Conservation (phyloP, 345 rosid species). For the Passiflora organensis region DNA sequence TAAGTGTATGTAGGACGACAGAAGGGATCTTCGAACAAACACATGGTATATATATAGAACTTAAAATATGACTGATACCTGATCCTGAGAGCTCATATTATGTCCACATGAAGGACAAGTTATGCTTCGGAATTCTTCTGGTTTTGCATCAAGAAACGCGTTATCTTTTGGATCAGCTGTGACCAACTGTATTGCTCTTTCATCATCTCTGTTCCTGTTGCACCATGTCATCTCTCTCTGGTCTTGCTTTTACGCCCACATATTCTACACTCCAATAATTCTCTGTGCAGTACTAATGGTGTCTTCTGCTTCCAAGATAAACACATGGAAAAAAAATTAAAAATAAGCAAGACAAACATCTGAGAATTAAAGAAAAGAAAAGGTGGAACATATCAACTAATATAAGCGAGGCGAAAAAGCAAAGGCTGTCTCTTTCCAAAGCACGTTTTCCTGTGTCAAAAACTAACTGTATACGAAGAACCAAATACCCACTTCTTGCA, state of each 20-base stretch:
- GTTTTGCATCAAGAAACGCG: slow-evolving; percentile 7
- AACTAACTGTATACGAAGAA: not conserved
- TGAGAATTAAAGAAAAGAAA: not conserved
- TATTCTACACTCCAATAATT: slow-evolving; percentile 10
- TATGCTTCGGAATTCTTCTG: slow-evolving; percentile 7
- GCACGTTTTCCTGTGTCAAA: slow-evolving; percentile 26
- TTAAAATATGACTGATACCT: slow-evolving; percentile 43
- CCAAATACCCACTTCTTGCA: slow-evolving; percentile 18
- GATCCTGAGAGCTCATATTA: slow-evolving; percentile 43
- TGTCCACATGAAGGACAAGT: slow-evolving; percentile 87
- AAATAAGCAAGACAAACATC: too few species aligned
- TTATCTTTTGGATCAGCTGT: slow-evolving; percentile 9
- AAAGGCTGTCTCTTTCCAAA: slow-evolving; percentile 12
- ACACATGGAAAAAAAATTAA: not conserved
- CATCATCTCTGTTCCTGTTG: slow-evolving; percentile 40
- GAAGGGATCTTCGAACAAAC: too few species aligned
- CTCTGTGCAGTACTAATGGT: not conserved
- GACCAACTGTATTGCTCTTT: slow-evolving; percentile 23
- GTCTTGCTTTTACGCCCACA: slow-evolving; percentile 18
- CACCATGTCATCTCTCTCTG: slow-evolving; percentile 67
- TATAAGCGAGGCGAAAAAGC: not conserved
- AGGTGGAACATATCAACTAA: not conserved
- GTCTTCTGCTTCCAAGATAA: not conserved
- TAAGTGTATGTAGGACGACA: too few species aligned
- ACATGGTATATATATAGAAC: too few species aligned